Conservation (phyloP, 345 rosid genomes). For the Barbarea vulgaris region DNA sequence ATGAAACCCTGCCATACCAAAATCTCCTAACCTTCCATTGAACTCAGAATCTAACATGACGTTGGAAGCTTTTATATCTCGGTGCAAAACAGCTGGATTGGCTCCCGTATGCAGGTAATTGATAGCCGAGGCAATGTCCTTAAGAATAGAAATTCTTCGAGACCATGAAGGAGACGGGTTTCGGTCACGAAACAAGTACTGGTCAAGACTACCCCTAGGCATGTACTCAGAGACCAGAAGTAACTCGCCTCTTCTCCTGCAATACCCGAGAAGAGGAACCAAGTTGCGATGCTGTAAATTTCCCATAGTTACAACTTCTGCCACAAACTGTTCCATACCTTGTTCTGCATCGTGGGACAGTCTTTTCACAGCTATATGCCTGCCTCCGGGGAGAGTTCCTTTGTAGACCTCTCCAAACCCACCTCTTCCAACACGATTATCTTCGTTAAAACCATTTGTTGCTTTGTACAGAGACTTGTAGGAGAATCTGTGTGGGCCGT, state of each 20-base stretch:
- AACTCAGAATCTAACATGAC: conserved; percentile 43
- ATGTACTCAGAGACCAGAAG: conserved; percentile 44
- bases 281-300: conserved; percentile 44
- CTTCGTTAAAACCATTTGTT: conserved; percentile 49
- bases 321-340: conserved; percentile 47
- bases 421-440: conserved; percentile 41
- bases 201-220: conserved; percentile 47
- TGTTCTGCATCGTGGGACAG: conserved; percentile 42
- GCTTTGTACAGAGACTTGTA: conserved; percentile 43
- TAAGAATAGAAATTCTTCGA: conserved; percentile 38
- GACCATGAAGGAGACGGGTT: conserved; percentile 39
- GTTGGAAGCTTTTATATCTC: conserved; percentile 50
- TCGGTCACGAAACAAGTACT: conserved; percentile 20
- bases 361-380: conserved; percentile 48
- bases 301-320: conserved; percentile 46
- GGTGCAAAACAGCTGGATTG: conserved; percentile 45
- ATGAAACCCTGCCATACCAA: conserved; percentile 45
- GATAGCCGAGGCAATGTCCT: conserved; percentile 39
- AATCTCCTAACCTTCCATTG: conserved; percentile 51
- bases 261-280: conserved; percentile 46
- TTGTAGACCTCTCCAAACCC: conserved; percentile 49
- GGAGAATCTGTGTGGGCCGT: conserved; percentile 41
- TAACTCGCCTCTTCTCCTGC: conserved; percentile 43
- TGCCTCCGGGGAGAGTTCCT: conserved; percentile 35
- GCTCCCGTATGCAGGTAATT: conserved; percentile 45